Evolutionary conservation across 2,329 filamentous ascomycete genomes (phyloP), one percentile per base, ranked within the genome.

Genomic region (Calonectria hawksworthii): DNA sequence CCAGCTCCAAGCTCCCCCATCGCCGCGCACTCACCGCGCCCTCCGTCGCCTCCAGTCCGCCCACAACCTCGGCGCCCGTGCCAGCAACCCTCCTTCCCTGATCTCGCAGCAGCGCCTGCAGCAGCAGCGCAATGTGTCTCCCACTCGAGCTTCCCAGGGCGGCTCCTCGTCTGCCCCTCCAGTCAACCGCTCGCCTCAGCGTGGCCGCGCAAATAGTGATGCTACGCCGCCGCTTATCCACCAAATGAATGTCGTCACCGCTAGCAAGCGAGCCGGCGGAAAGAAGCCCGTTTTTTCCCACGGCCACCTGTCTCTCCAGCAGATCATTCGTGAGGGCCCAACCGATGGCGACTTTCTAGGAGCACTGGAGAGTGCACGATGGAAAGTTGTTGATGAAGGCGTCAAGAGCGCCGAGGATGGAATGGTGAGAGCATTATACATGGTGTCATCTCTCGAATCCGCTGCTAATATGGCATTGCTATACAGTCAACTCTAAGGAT

Each of bases 401-500:
- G 92, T 96, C 83, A 94, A 94, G 82, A 93, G 92, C 79, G 94
- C 95, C 81, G 91, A 89, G 78, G 94, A 96, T 85, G 94, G 94
- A 88, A 96, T 96, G 94, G 94, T 95, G 84, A 88, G 82, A 11
- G 56, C 5, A 28, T 13, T 30, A n/a, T 21, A 30, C n/a, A 3
- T 32, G n/a, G 13, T 30, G 6, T 5, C 44, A 30, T 34, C 18
- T 28, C 18, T 21, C 4, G 18, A 38, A 16, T 5, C 28, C 11
- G 38, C 11, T 21, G 32, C 47, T 72, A 73, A 73, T 38, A 13
- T 32, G 32, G 32, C 32, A 18, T 56, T 16, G 14, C 21, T 64
- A 14, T 34, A 26, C 65, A 98, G 96, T 99, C 97, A 26, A 94
- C 96, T 59, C 89, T 97, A 76, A 94, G 97, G 81, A 98, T 99